Evolutionary conservation across 179 eudicot species (phyloP), one percentile per base, ranked within the genome.

Genomic region (Silene noctiflora): DNA sequence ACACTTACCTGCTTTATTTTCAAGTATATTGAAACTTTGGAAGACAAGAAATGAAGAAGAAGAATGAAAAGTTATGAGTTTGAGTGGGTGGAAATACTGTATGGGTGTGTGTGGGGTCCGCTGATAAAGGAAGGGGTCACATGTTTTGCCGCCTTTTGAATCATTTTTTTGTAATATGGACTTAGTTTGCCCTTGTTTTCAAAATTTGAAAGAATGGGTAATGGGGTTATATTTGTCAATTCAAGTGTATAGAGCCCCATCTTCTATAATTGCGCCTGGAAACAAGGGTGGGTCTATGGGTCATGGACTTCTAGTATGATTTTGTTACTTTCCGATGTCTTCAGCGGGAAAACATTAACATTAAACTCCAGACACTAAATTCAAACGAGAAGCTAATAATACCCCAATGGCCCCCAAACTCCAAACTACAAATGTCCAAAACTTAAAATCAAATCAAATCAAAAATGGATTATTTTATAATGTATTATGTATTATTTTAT

Each of bases 121-220:
- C 72, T 42, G 21, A 19, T 63, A 31, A 74, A 29, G 27, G 17
- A 74, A 29, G 27, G 17, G 81, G 69, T 71, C 75, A 75, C 81
- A 75, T 81, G 84, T 64, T 81, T 81, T 78, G 79, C 84, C 84
- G 81, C 81, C 73, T 19, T 67, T 46, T 29, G 6, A 20, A 3
- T 19, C 17, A 13, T 3, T 19, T 70, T 27, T 51, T 71, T 22
- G 0, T 0, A 1, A 13, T 25, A 46, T 48, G 74, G 61, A 74
- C 76, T 24, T 19, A 29, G 6, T 4, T 4, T 70, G 6, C 76
- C 84, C 79, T 44, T 69, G 14, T 68, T 4, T 81, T 77, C 74
- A 72, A 77, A 81, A 12, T 69, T 63, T 29, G 71, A 75, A 76
- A 22, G 0, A 4, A 27, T 5, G 1, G 1, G 11, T 58, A 4